These are phyloP conservation scores for Camelina laxa DNA, from an alignment of 345 rosid genomes.

Conservation along the genomic window DNA sequence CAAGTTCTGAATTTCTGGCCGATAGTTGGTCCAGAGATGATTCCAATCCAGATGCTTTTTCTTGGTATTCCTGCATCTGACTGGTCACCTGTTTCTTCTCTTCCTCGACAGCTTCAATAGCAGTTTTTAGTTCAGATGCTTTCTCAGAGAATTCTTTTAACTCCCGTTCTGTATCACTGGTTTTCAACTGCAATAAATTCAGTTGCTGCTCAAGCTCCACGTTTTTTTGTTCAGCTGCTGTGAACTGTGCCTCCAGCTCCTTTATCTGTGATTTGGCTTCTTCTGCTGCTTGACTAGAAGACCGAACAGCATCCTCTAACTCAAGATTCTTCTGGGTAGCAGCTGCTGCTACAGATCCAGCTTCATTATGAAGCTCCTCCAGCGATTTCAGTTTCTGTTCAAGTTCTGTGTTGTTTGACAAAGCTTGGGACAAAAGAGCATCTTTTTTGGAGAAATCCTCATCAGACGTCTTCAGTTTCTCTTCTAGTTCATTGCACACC, in stretches of 20 bases:
- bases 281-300: constrained; percentile 68
- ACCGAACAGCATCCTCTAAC: constrained; percentile 64
- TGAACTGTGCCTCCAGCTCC: constrained; percentile 66
- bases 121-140: constrained; percentile 55
- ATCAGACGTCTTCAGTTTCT: constrained; percentile 66
- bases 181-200: constrained; percentile 56
- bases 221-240: constrained; percentile 72
- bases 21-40: constrained; percentile 57
- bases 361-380: constrained; percentile 64
- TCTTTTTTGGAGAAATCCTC: constrained; percentile 68
- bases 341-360: constrained; percentile 65
- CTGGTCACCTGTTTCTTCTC: constrained; percentile 57
- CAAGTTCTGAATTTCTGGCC: constrained; percentile 57
- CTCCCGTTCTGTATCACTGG: constrained; percentile 65
- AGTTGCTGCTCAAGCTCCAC: constrained; percentile 78
- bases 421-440: constrained; percentile 74
- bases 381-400: constrained; percentile 74
- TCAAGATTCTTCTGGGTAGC: constrained; percentile 75
- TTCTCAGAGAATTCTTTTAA: constrained; percentile 58
- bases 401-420: constrained; percentile 70
- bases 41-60: constrained; percentile 59
- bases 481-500: constrained; percentile 60
- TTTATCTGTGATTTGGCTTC: constrained; percentile 63
- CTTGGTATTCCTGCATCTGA: constrained; percentile 61
- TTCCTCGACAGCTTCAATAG: constrained; percentile 60